Base-by-base conservation (phyloP, 2,329 filamentous ascomycete species). In the Hymenoscyphus repandus region DNA sequence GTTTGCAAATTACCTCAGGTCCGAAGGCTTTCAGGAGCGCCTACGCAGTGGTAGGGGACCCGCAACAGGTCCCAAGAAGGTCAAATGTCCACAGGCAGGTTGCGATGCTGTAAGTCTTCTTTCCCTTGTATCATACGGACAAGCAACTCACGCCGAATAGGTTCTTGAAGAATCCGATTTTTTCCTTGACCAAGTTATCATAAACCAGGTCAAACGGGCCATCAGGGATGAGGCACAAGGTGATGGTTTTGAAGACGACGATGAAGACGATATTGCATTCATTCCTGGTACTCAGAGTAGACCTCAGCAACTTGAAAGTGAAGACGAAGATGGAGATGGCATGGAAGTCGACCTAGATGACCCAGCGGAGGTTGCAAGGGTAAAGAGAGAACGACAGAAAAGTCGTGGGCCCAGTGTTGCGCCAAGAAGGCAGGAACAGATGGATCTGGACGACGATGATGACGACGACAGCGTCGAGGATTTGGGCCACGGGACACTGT, bases 1-100 rank as follows among this genome's bases (percentile, higher is more conserved):
- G 0, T 83, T 91, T 36, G 51, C 79, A 20, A 76, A 80, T 39
- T 83, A 62, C 46, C 42, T 59, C 41, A 30, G 49, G 3, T 32
- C 42, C 1, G 46, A 56, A 20, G 58, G 50, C 2, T 51, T 46
- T 51, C 53, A 41, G 47, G 44, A 47, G 15, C 49, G 43, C 22
- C 52, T 42, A 32, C 32, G 4, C 40, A 15, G 30, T 31, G 27
- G 49, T 39, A 42, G 39, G 5, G 38, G 34, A 10, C 15, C 38
- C 22, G 10, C 34, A 17, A 11, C 22, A 22, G 50, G 43, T 4
- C 32, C 18, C 6, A 61, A 53, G 41, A 66, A 65, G 45, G 71
- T 78, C 1, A 72, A 77, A 47, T 90, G 86, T 64, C 86, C 86
- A 0, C 76, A 82, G 51, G 69, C 77, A 2, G 85, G 86, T 1